Evolutionary conservation across 257 asterid species (phyloP).

Genomic region (Thymus mandschuricus): DNA sequence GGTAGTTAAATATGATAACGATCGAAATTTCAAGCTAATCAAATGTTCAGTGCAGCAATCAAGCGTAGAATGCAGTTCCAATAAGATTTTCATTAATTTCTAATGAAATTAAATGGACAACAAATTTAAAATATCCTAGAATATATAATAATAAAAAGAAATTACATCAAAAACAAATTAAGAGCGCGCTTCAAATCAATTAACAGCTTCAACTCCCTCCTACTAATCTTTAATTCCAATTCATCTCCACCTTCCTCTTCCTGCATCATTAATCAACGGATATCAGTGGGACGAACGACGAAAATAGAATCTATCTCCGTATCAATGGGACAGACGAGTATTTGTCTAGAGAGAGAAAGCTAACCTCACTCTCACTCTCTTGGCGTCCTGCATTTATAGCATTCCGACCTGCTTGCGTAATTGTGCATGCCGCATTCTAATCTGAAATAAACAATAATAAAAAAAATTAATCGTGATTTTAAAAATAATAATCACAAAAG

Average conservation of each 20-base stretch:
- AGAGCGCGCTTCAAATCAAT: neutral
- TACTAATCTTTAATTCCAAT: neutral
- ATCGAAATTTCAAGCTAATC: no score
- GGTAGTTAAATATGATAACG: no score
- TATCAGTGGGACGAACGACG: no score
- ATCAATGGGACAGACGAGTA: no score
- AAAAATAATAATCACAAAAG: neutral
- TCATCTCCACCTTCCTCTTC: neutral
- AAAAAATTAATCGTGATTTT: neutral
- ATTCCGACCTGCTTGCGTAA: conserved; percentile 30
- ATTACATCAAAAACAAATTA: neutral
- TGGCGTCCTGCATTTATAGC: conserved; percentile 31
- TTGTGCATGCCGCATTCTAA: conserved; percentile 31
- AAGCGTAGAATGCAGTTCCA: neutral
- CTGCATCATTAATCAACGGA: neutral
- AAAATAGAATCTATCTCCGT: no score
- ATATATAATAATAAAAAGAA: neutral
- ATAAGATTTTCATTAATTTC: neutral
- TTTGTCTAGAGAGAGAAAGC: neutral
- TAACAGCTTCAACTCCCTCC: conserved; percentile 1
- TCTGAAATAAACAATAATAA: neutral
- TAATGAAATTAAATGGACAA: neutral
- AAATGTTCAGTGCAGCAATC: neutral
- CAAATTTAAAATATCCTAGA: neutral
- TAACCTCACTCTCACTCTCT: conserved; percentile 18